Evolutionary conservation across 2,329 filamentous ascomycete species (phyloP).

Genomic region (Phoma sp.): DNA sequence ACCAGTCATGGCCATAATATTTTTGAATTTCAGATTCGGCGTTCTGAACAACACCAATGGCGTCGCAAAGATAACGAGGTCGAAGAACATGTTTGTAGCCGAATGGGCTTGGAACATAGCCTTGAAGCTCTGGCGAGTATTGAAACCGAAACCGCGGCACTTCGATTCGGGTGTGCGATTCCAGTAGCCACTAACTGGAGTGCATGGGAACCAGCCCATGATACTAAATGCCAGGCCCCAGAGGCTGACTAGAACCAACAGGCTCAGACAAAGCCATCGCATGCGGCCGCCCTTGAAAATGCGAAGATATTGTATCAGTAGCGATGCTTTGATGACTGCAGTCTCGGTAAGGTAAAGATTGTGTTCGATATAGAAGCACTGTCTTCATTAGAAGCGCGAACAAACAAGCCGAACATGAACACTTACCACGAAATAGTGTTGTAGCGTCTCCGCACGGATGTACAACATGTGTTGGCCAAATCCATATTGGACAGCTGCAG

Average conservation of each 20-base stretch:
- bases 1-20: slow-evolving; percentile 38
- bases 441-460: slow-evolving; percentile 16
- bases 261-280: slow-evolving; percentile 35
- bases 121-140: slow-evolving; percentile 28
- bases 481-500: slow-evolving; percentile 39
- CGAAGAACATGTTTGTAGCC: slow-evolving; percentile 45
- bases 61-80: slow-evolving; percentile 41
- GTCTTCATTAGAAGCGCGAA: not conserved
- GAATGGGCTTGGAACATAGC: slow-evolving; percentile 38
- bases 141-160: slow-evolving; percentile 42
- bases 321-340: slow-evolving; percentile 45
- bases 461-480: slow-evolving; percentile 46
- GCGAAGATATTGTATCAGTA: slow-evolving; percentile 48
- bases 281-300: slow-evolving; percentile 44
- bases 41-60: slow-evolving; percentile 42
- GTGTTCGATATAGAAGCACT: slow-evolving; percentile 42
- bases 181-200: slow-evolving; percentile 37
- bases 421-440: slow-evolving; percentile 27
- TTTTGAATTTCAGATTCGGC: slow-evolving; percentile 37
- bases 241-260: slow-evolving; percentile 31
- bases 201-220: slow-evolving; percentile 43
- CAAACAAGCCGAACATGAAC: not conserved
- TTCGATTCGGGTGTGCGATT: slow-evolving; percentile 24
- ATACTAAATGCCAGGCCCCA: slow-evolving; percentile 44
- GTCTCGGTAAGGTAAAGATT: slow-evolving; percentile 41